Percentiles rank a stretch among this genome's conserved stretches.
Evolutionary conservation across 2,329 filamentous ascomycete species (phyloP).

Genomic region (Diatrype stigma): DNA sequence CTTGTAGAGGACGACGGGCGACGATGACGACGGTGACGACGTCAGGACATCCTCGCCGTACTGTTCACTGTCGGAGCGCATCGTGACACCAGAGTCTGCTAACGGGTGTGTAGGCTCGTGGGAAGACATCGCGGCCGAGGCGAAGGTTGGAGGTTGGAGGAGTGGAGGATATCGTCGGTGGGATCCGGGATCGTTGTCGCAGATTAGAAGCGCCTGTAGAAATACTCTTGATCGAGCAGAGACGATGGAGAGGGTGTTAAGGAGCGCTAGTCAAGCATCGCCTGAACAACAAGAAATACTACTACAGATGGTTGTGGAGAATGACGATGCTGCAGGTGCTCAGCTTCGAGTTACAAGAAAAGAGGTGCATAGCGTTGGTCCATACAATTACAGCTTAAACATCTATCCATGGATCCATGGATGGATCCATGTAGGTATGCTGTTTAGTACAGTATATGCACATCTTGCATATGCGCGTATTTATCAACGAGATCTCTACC

Average conservation of each 20-base stretch:
- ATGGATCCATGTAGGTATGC: too few species aligned
- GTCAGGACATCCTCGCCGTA: constrained; percentile 63
- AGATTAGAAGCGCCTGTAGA: background rate
- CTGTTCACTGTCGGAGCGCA: constrained; percentile 78
- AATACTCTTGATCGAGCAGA: background rate
- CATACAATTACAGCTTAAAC: too few species aligned
- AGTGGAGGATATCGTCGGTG: too few species aligned
- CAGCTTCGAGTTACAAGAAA: too few species aligned
- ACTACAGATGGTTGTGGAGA: too few species aligned
- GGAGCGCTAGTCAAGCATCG: background rate
- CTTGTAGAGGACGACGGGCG: constrained; percentile 78
- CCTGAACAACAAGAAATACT: background rate
- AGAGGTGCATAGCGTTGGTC: too few species aligned
- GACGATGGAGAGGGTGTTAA: background rate
- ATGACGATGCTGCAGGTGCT: too few species aligned
- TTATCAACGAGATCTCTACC: too few species aligned
- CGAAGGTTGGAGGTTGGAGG: constrained; percentile 4
- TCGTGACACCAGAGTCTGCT: constrained; percentile 70
- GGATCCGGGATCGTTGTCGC: background rate
- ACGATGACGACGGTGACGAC: constrained; percentile 59
- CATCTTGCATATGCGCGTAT: too few species aligned
- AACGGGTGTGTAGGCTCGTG: constrained; percentile 50
- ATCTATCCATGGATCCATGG: too few species aligned
- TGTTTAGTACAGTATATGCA: too few species aligned
- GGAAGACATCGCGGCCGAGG: constrained; percentile 44